Conservation (phyloP, 2,329 filamentous ascomycete species). For the Lecanicillium sp. region DNA sequence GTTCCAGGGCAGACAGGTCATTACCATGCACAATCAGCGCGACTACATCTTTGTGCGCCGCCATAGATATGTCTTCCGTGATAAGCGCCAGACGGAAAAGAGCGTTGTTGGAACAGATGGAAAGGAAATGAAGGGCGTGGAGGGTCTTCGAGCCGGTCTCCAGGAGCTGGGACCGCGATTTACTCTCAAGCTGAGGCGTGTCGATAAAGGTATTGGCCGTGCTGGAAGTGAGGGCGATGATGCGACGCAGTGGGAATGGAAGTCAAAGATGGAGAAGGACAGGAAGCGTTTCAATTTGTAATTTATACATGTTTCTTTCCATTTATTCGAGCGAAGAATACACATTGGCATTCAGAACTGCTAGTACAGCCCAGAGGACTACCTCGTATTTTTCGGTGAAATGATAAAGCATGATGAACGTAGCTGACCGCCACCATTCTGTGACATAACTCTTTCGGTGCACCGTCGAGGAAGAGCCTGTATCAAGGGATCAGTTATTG, state of each 20-base stretch:
- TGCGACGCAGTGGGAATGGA: conserved; percentile 94
- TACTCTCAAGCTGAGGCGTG: conserved; percentile 72
- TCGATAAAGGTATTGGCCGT: conserved; percentile 78
- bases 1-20: conserved; percentile 76
- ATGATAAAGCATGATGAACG: too few species aligned
- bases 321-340: neutral
- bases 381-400: too few species aligned
- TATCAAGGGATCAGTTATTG: too few species aligned
- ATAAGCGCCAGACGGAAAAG: conserved; percentile 82
- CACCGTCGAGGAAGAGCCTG: too few species aligned
- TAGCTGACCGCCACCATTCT: too few species aligned
- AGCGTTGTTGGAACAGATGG: conserved; percentile 74
- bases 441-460: too few species aligned
- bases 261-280: conserved; percentile 87
- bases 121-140: conserved; percentile 73
- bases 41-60: conserved; percentile 92
- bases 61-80: conserved; percentile 87
- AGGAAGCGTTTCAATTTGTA: conserved; percentile 90
- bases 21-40: conserved; percentile 89
- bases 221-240: conserved; percentile 60
- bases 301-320: conserved; percentile 1
- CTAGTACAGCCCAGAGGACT: too few species aligned
- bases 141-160: conserved; percentile 76
- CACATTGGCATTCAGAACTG: too few species aligned
- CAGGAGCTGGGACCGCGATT: conserved; percentile 81